Base-by-base conservation (phyloP, 2,329 filamentous ascomycete genomes). In the Phyllosticta citribraziliensis region DNA sequence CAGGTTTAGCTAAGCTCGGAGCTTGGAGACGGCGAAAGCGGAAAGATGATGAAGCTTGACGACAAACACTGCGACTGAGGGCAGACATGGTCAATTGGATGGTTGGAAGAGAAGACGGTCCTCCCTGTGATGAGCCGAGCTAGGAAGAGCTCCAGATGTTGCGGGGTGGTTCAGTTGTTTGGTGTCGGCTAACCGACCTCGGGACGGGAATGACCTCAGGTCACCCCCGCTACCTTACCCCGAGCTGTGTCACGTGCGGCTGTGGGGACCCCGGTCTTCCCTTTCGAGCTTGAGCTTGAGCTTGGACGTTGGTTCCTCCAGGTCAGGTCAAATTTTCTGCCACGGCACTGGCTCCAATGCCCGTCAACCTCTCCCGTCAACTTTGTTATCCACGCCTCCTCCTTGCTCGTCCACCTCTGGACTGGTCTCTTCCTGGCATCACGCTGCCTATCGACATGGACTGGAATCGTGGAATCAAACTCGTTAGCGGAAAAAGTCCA, bases 51-150 rank as follows among this genome's bases (percentile, higher is more conserved):
- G 71, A 70, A 62, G 72, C 72, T 64, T 71, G 69, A 66, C 68
- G 71, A 70, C 70, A 74, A 63, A 75, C 65, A 66, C 70, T 73
- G 69, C 73, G 73, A 72, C 72, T 74, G 71, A 74, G 71, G 69
- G 72, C 68, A 68, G 73, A 74, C 73, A 74, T 74, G 64, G 58
- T 69, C 66, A 66, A 66, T 57, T 24, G 24, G 24, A 20, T 11
- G 52, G 52, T 24, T 6, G 52, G 24, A 54, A 8, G 47, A 54
- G 51, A 60, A 35, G 14, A 4, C 5, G 3, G 14, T 47, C n/a
- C 3, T 47, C 40, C 17, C 40, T n/a, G 17, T 47, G 14, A 47
- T 3, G 14, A n/a, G 6, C 14, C 40, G 14, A n/a, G 17, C n/a
- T 5, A 47, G 6, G 14, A 47, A n/a, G 14, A 47, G 40, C 40